Evolutionary conservation across 1,139 yeast species (phyloP).

Genomic region (Suhomyces bokatorum): DNA sequence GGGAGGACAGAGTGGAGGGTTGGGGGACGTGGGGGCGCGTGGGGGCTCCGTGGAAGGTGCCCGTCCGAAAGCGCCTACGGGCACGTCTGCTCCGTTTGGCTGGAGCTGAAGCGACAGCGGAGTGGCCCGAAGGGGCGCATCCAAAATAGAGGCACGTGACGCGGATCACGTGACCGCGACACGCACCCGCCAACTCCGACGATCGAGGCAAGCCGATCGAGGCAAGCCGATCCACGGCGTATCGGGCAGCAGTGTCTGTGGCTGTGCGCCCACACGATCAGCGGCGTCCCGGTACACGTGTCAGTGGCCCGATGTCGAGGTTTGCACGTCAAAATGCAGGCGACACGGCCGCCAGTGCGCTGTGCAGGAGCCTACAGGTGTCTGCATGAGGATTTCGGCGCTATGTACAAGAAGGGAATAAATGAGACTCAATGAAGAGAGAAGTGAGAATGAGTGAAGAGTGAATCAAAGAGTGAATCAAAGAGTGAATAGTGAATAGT

Average conservation of each 20-base stretch:
- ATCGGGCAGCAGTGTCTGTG: too few species aligned
- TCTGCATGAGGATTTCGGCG: not conserved
- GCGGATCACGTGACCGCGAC: not conserved
- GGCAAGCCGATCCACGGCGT: not conserved
- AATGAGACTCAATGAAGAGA: not conserved
- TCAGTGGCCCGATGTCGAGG: not conserved
- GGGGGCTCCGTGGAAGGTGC: too few species aligned
- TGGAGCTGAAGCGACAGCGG: too few species aligned
- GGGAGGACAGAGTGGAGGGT: not conserved
- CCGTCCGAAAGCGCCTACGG: too few species aligned
- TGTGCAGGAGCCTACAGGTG: not conserved
- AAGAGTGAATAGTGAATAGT: too few species aligned
- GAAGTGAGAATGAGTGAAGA: too few species aligned
- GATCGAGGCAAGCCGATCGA: constrained; percentile 1
- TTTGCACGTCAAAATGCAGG: not conserved
- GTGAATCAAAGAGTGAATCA: too few species aligned
- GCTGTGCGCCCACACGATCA: too few species aligned
- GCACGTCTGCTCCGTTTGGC: too few species aligned
- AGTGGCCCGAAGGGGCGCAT: constrained; percentile 6
- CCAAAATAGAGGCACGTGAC: constrained; percentile 3
- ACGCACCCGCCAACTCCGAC: constrained; percentile 1
- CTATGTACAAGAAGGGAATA: not conserved
- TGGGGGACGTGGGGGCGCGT: not conserved
- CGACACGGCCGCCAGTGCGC: not conserved
- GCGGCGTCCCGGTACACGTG: too few species aligned